Evolutionary conservation across 768 basidiomycete species (phyloP), one percentile per base, ranked within the genome.

Genomic region (Neoboletus magnificus): DNA sequence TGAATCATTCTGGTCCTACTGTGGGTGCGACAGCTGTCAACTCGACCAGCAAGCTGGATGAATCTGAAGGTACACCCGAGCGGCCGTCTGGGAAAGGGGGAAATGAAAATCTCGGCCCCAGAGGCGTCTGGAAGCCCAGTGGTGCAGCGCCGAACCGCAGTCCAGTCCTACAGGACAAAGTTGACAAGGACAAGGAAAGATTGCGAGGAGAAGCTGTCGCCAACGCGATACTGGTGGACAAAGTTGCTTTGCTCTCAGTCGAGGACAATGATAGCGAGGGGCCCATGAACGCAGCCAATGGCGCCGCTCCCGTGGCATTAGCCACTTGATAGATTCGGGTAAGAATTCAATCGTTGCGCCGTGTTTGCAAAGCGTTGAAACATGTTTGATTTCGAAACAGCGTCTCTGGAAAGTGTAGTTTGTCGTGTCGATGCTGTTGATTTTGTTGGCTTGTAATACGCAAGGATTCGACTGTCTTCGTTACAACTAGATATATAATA

Each of bases 1-100:
- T 76, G 25, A 75, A 74, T 51, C 76, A 77, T 61, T 65, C 72
- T 20, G 69, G 69, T 58, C 59, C 65, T 36, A 20, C 45, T 35
- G 47, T 41, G 55, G 61, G 44, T 47, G 37, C 56, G 13, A 27
- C 41, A 16, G 29, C 22, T 44, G 10, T 43, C 54, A 55, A 46
- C 43, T 48, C 36, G 55, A 60, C 52, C 49, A 1, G 16, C 47
- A 74, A 74, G 50, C 56, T 73, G 30, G 82, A 80, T 30, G 83
- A 84, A 4, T 61, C 60, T 22, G 83, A 84, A 42, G 67, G 67
- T 20, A 68, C 65, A 13, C 80, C 73, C 55, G 81, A 84, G 59
- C 73, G 82, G 40, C 76, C 78, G 2, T 75, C 74, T 5, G 76
- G 75, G 16, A 84, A 77, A 70, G 78, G 78, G 25, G 57, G 58